Evolutionary conservation across 306 rosid species (phyloP), one percentile per base, ranked within the genome.

Genomic region (Pyrus communis): DNA sequence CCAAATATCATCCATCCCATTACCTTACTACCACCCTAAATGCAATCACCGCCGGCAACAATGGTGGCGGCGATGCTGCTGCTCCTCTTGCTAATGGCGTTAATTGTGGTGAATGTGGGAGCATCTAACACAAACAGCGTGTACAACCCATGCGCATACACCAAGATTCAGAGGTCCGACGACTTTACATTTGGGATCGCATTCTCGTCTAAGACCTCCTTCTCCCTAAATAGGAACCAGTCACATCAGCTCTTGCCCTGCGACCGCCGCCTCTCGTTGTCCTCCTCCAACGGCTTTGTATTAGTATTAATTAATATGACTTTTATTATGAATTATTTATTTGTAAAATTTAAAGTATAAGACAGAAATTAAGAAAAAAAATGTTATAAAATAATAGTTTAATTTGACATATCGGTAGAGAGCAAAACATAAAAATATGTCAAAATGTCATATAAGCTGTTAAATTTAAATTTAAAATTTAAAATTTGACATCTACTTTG

Each of bases 101-200:
- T 42, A 11, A 33, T 19, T 45, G 45, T 23, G 25, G 40, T 14
- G 35, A 38, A 25, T 65, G 59, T 54, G n/a, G 81, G 67, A 2
- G 82, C 84, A 75, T 81, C 12, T 54, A 81, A 88, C 86, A 88
- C 88, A 15, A 85, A 90, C 67, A 40, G 25, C 18, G 83, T 86
- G 11, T 88, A 88, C 83, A 85, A 80, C 69, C 90, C 95, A 17
- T 90, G 92, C 65, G 74, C 71, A 9, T 90, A 90, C 57, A 38
- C 92, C 60, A 84, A 73, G 89, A 81, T 90, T 88, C 84, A 90
- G 87, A 88, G 88, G 83, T 84, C 84, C 27, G 92, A 88, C 74
- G 91, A 89, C 17, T 90, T 88, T 87, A 83, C 92, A 49, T 90
- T 90, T 35, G 88, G 90, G 76, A 82, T 90, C 51, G 96, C 91